phyloP scores from a whole-genome alignment of 352 stramenopile species.

The Phytophthora pisi region DNA sequence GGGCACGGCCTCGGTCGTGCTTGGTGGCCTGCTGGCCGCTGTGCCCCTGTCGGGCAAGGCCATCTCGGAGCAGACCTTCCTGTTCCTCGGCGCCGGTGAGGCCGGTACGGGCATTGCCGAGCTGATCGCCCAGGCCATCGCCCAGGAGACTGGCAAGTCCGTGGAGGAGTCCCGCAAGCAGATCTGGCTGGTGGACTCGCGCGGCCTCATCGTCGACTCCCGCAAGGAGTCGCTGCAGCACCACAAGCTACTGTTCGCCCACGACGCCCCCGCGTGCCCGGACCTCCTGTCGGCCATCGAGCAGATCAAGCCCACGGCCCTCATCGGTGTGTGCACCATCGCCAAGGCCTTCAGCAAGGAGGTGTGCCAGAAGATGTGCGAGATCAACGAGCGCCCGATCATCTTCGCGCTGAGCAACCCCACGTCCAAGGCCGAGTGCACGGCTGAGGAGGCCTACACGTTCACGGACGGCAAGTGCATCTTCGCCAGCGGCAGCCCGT shows the following conservation, averaged over 20 bases:
- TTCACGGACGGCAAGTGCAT: constrained; percentile 96
- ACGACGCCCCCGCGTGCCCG: constrained; percentile 70
- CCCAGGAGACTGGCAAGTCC: constrained; percentile 85
- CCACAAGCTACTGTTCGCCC: constrained; percentile 91
- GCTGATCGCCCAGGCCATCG: constrained; percentile 92
- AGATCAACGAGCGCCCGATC: constrained; percentile 91
- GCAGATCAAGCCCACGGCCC: constrained; percentile 90
- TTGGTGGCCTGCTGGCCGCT: constrained; percentile 79
- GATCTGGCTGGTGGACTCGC: constrained; percentile 94
- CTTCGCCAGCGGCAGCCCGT: constrained; percentile 96
- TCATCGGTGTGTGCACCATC: constrained; percentile 95
- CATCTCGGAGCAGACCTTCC: constrained; percentile 93
- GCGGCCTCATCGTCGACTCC: constrained; percentile 83
- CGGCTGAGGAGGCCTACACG: constrained; percentile 95
- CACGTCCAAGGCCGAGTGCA: constrained; percentile 96
- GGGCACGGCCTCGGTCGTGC: constrained; percentile 76
- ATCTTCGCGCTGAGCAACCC: constrained; percentile 98
- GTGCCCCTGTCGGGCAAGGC: constrained; percentile 73
- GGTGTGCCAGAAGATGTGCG: constrained; percentile 90
- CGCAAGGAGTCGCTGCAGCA: constrained; percentile 84
- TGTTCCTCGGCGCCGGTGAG: constrained; percentile 95
- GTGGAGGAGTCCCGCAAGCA: constrained; percentile 90
- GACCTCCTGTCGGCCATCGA: constrained; percentile 82
- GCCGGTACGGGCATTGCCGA: constrained; percentile 96
- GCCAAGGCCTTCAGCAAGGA: constrained; percentile 90